phyloP scores from a whole-genome alignment of 2,329 filamentous ascomycete species.

The Aspergillus brasiliensis region DNA sequence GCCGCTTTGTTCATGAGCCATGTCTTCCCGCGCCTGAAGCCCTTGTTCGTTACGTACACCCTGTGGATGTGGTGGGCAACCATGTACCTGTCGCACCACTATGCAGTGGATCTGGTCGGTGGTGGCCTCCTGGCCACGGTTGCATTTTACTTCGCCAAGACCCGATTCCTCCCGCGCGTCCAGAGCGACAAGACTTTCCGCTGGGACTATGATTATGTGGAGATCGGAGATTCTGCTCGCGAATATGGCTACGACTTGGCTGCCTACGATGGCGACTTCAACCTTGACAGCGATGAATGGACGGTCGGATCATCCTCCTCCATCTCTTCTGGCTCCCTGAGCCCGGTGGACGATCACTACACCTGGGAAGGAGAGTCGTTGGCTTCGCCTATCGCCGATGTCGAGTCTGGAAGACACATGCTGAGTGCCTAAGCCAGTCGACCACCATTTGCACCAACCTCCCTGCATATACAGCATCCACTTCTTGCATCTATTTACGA shows the following conservation, averaged over 20 bases:
- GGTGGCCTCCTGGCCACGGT: conserved; percentile 77
- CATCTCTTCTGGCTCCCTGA: conserved; percentile 66
- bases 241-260: conserved; percentile 59
- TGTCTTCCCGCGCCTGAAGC: conserved; percentile 80
- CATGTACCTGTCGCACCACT: conserved; percentile 97
- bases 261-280: conserved; percentile 57
- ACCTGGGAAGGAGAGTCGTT: conserved; percentile 46
- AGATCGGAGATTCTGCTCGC: conserved; percentile 67
- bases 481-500: conserved; percentile 35
- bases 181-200: conserved; percentile 84
- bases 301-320: conserved; percentile 81
- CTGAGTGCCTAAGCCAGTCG: conserved; percentile 20
- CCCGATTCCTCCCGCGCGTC: conserved; percentile 76
- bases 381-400: conserved; percentile 38
- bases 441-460: conserved; percentile 11
- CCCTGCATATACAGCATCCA: conserved; percentile 16
- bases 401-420: conserved; percentile 42
- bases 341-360: conserved; percentile 63
- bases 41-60: conserved; percentile 79
- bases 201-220: conserved; percentile 95
- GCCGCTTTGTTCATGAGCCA: conserved; percentile 92
- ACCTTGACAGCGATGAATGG: conserved; percentile 82
- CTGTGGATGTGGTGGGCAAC: conserved; percentile 98
- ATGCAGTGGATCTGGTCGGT: conserved; percentile 87
- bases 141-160: conserved; percentile 79